Conservation (phyloP, 768 basidiomycete species). For the Psilocybe azurescens region DNA sequence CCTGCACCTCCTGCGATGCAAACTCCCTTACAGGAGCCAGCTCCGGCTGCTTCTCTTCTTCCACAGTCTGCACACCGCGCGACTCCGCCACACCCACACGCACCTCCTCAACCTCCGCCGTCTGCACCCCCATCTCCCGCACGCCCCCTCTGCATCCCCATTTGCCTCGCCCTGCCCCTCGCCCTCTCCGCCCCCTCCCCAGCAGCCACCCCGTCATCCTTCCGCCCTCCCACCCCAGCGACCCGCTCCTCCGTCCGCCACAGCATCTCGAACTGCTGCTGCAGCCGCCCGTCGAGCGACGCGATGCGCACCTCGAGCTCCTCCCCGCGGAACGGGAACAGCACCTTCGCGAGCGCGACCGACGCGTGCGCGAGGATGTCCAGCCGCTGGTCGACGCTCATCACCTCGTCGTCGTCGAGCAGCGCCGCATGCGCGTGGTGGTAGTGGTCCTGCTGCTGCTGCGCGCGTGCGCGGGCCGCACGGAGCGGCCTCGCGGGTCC, state of each 20-base stretch:
- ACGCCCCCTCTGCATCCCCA: too few species aligned
- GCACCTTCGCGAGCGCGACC: slow-evolving; percentile 20
- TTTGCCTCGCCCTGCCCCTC: too few species aligned
- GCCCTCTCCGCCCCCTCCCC: background rate
- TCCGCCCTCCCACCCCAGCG: background rate
- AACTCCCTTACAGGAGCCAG: background rate
- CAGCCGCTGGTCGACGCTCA: slow-evolving; percentile 20
- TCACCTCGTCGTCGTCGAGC: slow-evolving; percentile 14
- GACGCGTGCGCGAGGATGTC: slow-evolving; percentile 22
- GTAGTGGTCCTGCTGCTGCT: background rate
- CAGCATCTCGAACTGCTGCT: slow-evolving; percentile 18
- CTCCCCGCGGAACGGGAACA: slow-evolving; percentile 18
- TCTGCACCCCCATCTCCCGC: too few species aligned
- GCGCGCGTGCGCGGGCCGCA: too few species aligned
- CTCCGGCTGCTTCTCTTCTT: too few species aligned
- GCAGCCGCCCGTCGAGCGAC: slow-evolving; percentile 15
- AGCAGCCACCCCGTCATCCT: background rate
- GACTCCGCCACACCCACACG: too few species aligned
- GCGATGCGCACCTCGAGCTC: slow-evolving; percentile 18
- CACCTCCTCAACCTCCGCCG: too few species aligned
- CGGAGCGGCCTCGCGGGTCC: too few species aligned
- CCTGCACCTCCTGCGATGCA: slow-evolving; percentile 12
- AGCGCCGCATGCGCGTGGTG: background rate
- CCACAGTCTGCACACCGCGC: background rate
- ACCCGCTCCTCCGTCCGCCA: slow-evolving; percentile 14